These are phyloP conservation scores for Erucastrum elatum DNA, from an alignment of 345 rosid genomes.

Conservation along the genomic window DNA sequence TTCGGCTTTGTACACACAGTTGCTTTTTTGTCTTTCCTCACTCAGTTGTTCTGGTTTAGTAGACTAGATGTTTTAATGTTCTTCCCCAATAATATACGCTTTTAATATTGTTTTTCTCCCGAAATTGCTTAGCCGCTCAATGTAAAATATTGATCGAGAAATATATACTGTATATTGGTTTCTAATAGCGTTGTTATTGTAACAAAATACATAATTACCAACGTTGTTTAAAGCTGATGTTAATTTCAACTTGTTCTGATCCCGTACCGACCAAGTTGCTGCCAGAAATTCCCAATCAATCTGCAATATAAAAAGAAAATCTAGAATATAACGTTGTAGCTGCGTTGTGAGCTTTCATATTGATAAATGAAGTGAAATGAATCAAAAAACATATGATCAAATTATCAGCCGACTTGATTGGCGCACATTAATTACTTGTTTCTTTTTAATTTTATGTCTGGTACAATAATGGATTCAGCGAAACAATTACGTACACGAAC, in stretches of 20 bases:
- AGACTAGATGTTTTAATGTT: background rate
- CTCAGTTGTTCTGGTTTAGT: constrained; percentile 14
- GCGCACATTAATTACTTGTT: background rate
- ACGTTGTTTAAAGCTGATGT: background rate
- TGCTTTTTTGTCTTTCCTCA: constrained; percentile 24
- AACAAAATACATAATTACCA: background rate
- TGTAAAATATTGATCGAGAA: background rate
- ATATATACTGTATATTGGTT: background rate
- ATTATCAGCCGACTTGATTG: constrained; percentile 11
- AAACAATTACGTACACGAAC: constrained; percentile 6
- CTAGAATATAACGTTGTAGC: background rate
- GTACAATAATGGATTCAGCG: constrained; percentile 15
- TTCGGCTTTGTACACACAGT: background rate
- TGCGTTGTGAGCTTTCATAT: background rate
- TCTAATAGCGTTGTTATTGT: background rate
- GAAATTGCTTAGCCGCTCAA: background rate
- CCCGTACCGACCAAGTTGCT: constrained; percentile 6
- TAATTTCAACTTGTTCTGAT: background rate
- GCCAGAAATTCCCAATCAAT: background rate
- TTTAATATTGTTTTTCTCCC: background rate
- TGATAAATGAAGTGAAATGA: background rate
- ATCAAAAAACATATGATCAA: background rate
- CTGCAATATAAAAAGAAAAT: background rate
- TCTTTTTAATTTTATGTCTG: background rate
- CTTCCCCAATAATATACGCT: background rate